Conservation (phyloP, 371 early-diverging fungal species). For the Conidiobolus incongruus region DNA sequence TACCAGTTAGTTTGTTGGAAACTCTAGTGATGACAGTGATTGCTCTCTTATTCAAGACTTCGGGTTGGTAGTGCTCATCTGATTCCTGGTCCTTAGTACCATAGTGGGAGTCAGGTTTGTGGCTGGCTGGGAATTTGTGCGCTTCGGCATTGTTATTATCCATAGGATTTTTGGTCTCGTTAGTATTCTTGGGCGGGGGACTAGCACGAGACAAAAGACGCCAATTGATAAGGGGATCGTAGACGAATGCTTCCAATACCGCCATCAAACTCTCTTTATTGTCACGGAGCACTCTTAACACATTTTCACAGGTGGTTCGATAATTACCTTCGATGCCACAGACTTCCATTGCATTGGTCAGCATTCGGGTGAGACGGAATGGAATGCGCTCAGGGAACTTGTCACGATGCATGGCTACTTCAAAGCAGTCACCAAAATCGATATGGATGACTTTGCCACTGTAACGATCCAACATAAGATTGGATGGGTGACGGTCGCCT, state of each 20-base stretch:
- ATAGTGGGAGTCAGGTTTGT: background rate
- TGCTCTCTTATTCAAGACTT: conserved; percentile 24
- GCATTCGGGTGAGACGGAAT: conserved; percentile 96
- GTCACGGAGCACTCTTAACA: conserved; percentile 85
- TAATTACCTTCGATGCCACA: conserved; percentile 91
- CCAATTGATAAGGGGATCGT: conserved; percentile 96
- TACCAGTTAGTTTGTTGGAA: conserved; percentile 24
- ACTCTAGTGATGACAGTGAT: conserved; percentile 33
- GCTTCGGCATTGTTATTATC: background rate
- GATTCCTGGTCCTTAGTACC: conserved; percentile 3
- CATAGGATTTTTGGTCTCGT: background rate
- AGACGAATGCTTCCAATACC: conserved; percentile 93
- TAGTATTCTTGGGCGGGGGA: conserved; percentile 10
- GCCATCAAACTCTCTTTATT: conserved; percentile 97
- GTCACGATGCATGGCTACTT: conserved; percentile 91
- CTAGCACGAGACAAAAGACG: conserved; percentile 21
- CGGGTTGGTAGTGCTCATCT: conserved; percentile 6
- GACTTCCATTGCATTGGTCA: conserved; percentile 93
- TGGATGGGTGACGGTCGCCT: conserved; percentile 96
- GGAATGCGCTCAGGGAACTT: conserved; percentile 96
- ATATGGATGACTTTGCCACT: conserved; percentile 96
- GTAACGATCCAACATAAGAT: conserved; percentile 82
- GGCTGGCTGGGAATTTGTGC: background rate
- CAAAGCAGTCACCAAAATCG: conserved; percentile 98
- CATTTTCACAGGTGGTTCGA: conserved; percentile 85